A percentile compares a stretch with the other conserved stretches of the same genome.
Evolutionary conservation across 2,329 filamentous ascomycete genomes (phyloP).

Genomic region (Alternaria brassicicola): DNA sequence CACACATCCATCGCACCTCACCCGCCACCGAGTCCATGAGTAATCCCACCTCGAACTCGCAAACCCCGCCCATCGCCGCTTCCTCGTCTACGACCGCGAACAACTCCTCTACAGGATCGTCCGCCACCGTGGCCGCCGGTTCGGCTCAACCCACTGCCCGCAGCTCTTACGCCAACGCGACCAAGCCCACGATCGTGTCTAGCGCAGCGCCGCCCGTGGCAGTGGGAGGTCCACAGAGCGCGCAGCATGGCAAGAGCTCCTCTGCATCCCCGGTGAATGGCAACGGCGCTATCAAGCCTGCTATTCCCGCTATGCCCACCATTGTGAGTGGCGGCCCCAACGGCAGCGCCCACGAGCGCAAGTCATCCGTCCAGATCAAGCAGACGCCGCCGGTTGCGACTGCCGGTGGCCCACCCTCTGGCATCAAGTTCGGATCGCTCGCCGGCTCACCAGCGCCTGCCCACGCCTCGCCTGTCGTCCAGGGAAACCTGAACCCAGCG

Average conservation of each 20-base stretch:
- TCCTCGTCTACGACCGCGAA: conserved; percentile 56
- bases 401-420: conserved; percentile 52
- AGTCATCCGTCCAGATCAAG: conserved; percentile 92
- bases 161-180: conserved; percentile 66
- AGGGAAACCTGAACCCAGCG: conserved; percentile 62
- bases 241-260: conserved; percentile 51
- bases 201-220: conserved; percentile 59
- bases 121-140: conserved; percentile 58
- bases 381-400: conserved; percentile 68
- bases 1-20: conserved; percentile 6
- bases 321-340: conserved; percentile 71
- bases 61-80: conserved; percentile 56
- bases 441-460: conserved; percentile 66
- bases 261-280: conserved; percentile 81
- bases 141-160: conserved; percentile 62
- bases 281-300: conserved; percentile 60
- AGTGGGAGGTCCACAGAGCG: conserved; percentile 62
- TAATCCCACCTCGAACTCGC: conserved; percentile 63
- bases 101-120: conserved; percentile 57
- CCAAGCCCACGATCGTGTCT: conserved; percentile 60
- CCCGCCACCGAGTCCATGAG: conserved; percentile 56
- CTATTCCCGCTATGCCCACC: conserved; percentile 55
- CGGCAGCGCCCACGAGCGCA: conserved; percentile 76
- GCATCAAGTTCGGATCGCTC: conserved; percentile 82
- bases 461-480: conserved; percentile 69